Percentiles rank a stretch among this genome's conserved stretches.
Conservation (phyloP, 2,329 filamentous ascomycete species). For the Tolypocladium ovalisporum region DNA sequence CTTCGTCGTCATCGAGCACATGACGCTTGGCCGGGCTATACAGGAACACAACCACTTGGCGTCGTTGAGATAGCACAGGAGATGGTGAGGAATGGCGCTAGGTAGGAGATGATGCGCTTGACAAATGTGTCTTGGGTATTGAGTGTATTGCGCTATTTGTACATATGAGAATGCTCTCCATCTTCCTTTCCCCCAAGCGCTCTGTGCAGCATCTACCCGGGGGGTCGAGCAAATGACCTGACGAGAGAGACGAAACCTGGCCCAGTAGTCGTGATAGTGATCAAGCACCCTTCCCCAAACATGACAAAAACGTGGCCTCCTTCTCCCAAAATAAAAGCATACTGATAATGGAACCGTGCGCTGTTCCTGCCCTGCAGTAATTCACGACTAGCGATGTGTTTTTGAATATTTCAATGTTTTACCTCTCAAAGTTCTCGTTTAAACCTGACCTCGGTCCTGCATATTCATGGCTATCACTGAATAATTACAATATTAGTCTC, state of each 20-base stretch:
- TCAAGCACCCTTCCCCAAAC: not conserved
- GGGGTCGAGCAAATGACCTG: not conserved
- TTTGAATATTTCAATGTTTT: not conserved
- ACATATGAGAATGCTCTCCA: not conserved
- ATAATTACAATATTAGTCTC: not conserved
- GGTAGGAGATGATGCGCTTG: not conserved
- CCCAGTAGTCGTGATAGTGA: not conserved
- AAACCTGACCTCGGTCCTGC: not conserved
- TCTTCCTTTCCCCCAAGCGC: not conserved
- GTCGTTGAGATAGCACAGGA: too few relatives aligned
- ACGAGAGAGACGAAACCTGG: not conserved
- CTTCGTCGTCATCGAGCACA: constrained; percentile 1
- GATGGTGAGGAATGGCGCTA: too few relatives aligned
- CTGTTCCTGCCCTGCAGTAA: constrained; percentile 1
- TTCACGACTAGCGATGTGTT: not conserved
- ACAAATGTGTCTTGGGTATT: not conserved
- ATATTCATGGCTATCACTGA: not conserved
- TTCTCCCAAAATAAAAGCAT: constrained; percentile 7
- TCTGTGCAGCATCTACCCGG: not conserved
- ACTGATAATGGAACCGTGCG: constrained; percentile 9
- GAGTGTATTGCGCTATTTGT: not conserved
- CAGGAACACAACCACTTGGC: not conserved
- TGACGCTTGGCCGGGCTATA: not conserved
- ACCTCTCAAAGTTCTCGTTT: not conserved
- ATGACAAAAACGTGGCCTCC: constrained; percentile 2